A percentile compares a stretch with the other conserved stretches of the same genome.
phyloP scores from a whole-genome alignment of 768 basidiomycete species.

The Tylopilus rubrobrunneus region DNA sequence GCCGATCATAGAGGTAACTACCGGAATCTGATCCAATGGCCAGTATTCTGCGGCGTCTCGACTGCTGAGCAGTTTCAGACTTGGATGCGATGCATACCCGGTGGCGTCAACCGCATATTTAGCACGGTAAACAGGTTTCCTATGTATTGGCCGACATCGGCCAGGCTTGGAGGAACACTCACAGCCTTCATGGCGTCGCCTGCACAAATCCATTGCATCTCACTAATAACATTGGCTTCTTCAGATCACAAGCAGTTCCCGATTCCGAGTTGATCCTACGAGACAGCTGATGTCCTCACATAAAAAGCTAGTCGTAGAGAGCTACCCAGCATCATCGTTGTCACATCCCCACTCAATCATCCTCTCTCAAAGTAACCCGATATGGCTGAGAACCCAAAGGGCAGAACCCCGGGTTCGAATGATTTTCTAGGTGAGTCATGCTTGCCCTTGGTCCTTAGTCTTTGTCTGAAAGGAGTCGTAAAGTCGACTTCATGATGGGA shows the following conservation, averaged over 20 bases:
- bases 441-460: not conserved
- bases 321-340: not conserved
- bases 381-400: constrained; percentile 9
- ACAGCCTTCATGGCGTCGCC: not conserved
- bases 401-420: constrained; percentile 1
- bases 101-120: not conserved
- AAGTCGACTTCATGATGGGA: constrained; percentile 38
- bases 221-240: not conserved
- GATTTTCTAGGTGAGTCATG: constrained; percentile 17
- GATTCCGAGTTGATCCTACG: constrained; percentile 17
- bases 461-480: constrained; percentile 1
- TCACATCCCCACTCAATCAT: constrained; percentile 20
- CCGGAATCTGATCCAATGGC: too few relatives aligned
- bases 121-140: not conserved
- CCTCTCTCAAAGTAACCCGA: not conserved
- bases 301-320: constrained; percentile 1
- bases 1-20: too few relatives aligned
- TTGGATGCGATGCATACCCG: too few relatives aligned
- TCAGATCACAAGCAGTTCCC: not conserved
- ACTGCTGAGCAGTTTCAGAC: too few relatives aligned
- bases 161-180: constrained; percentile 1
- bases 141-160: constrained; percentile 1
- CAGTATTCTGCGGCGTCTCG: too few relatives aligned
- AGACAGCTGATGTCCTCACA: not conserved
- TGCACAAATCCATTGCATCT: not conserved